Percentiles rank a stretch among this genome's conserved stretches.
phyloP scores from a whole-genome alignment of 225 moss, liverwort and hornwort species.

The Ulota crispa region DNA sequence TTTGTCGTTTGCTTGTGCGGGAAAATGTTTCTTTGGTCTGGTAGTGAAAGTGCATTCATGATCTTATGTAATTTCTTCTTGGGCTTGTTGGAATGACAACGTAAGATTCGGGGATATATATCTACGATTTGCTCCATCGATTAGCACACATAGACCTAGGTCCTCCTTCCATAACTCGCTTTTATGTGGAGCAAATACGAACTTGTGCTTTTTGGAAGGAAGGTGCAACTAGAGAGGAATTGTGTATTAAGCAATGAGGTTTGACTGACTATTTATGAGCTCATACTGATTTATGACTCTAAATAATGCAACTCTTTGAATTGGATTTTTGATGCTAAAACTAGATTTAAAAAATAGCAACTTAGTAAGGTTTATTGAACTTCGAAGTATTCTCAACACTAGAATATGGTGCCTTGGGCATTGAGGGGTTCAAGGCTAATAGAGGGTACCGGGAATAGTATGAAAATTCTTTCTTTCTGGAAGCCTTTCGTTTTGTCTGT shows the following conservation, averaged over 20 bases:
- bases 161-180: background rate
- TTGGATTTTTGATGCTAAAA: no score
- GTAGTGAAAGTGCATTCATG: background rate
- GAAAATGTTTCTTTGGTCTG: background rate
- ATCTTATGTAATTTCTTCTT: background rate
- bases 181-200: background rate
- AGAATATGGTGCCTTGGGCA: no score
- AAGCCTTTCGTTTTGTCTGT: no score
- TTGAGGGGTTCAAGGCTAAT: no score
- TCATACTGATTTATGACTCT: background rate
- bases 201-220: background rate
- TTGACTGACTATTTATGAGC: background rate
- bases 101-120: background rate
- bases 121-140: background rate
- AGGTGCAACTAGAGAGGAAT: background rate
- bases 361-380: no score
- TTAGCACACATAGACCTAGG: background rate
- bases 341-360: no score
- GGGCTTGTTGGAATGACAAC: background rate
- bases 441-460: no score
- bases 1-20: background rate
- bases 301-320: slow-evolving; percentile 29
- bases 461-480: no score
- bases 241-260: background rate
- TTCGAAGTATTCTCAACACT: no score